Base-by-base conservation (phyloP, 1,284 basidiomycete genomes). In the Phaffia rhodozyma region DNA sequence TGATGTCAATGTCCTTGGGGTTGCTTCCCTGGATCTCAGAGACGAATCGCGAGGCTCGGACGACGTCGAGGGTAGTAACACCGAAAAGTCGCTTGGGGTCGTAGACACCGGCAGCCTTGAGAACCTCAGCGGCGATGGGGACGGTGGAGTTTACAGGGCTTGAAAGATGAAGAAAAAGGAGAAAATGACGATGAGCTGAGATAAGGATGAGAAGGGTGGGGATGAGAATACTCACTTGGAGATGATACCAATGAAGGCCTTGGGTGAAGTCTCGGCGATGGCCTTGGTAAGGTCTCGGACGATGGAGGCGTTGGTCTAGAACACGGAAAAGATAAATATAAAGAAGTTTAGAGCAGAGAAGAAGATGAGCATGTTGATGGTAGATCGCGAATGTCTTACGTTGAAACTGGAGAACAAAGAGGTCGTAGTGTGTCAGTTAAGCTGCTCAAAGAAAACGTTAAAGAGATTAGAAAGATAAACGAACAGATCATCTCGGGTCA, bases 41-140 rank as follows among this genome's bases (percentile, higher is more conserved):
- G 66, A 93, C 83, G 83, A 98, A 98, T 69, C 89, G 91, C 55
- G 90, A 85, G 53, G 94, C 86, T 72, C 94, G 91, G 75, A 97
- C 91, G 70, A 97, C 89, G 74, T 98, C 96, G 73, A 97, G 89
- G 71, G 92, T 93, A 74, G 93, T 97, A 69, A 98, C 88, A 83
- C 94, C 82, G 72, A 82, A 82, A 68, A 81, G 73, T 69, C 75
- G 75, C 75, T 80, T 81, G 68, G 92, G 90, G 81, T 98, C 86
- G 80, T 90, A 97, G 68, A 90, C 89, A 69, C 92, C 92, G 34
- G 88, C 87, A 79, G 92, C 91, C 80, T 91, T 86, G 77, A 96
- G 86, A 66, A 89, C 89, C 73, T 86, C 84, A 66, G 92, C 91
- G 71, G 96, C 91, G 73, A 98, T 96, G 73, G 96, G 96, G 63